Base-by-base conservation (phyloP, 495 filamentous ascomycete genomes). In the Eremomyces bilateralis region DNA sequence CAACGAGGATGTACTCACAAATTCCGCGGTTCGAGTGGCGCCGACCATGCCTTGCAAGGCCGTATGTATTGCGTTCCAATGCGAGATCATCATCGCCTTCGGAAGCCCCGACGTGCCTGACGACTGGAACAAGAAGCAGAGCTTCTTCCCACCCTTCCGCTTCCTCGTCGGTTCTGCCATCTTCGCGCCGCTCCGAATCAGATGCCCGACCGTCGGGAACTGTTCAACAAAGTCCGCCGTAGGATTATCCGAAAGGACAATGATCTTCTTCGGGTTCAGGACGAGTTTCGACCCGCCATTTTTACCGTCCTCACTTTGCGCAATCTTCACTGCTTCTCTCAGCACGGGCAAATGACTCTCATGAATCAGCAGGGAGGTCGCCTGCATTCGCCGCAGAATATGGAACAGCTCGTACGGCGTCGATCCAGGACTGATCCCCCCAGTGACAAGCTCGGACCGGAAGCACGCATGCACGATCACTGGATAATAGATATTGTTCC, bases 381-480 rank as follows among this genome's bases (percentile, higher is more conserved):
- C 34, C 20, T 42, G 39, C 34, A 42, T 42, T 28, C 37, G 37
- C 2, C 39, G 27, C 18, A 42, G 28, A 11, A 42, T 24, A 34
- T 30, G 37, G 34, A 34, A 42, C 4, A 42, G 30, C 35, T 42
- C 39, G 18, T 37, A 42, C 4, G 39, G 35, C 15, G 39, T 42
- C 2, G 22, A 31, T 18, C 34, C 34, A 11, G 39, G 39, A 34
- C 39, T 42, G 27, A 42, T 42, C 4, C 39, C 35, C 5, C 39
- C 39, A 27, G 37, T 37, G 15, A 42, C 39, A n/a, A 42, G 17
- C 17, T 42, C 39, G 12, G 39, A 5, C 4, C 39, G 22, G 29
- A 42, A 42, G 29, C 35, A 42, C 8, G 39, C 39, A 18, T 42
- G 39, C 15, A 30, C 39, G 15, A 42, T 17, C 39, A 42, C 37